These are phyloP conservation scores for Ophiostoma sp. DNA, from an alignment of 2,329 filamentous ascomycete genomes.

Conservation along the genomic window DNA sequence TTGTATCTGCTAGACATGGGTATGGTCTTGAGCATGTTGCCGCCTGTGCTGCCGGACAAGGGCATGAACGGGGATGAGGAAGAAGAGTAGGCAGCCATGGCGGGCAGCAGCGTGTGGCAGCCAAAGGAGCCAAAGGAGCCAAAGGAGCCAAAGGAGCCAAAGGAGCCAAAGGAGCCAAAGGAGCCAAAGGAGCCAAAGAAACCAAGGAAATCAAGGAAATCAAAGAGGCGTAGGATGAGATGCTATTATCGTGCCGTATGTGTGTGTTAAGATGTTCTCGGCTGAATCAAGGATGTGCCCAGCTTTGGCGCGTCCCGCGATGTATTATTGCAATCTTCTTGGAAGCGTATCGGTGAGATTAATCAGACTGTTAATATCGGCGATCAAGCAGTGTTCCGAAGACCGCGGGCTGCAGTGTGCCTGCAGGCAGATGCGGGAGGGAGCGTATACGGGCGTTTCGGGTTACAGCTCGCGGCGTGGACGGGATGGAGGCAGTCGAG, in stretches of 20 bases:
- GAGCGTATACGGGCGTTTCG: neutral
- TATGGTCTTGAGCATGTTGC: constrained; percentile 15
- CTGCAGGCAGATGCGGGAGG: neutral
- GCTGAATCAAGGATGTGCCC: constrained; percentile 23
- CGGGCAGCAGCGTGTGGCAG: constrained; percentile 3
- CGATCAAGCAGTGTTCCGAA: constrained; percentile 4
- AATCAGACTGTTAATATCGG: constrained; percentile 9
- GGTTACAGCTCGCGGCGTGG: neutral
- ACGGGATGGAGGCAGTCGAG: neutral
- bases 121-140: too few relatives aligned
- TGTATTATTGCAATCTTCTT: neutral
- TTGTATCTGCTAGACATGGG: constrained; percentile 28
- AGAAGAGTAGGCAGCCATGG: constrained; percentile 12
- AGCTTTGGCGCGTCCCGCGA: constrained; percentile 14
- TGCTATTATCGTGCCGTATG: constrained; percentile 7
- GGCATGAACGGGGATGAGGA: constrained; percentile 4
- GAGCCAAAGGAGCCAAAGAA: too few relatives aligned
- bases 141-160: too few relatives aligned
- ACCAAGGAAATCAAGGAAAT: too few relatives aligned
- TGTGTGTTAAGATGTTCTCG: constrained; percentile 7
- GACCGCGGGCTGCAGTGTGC: neutral
- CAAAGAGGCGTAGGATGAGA: neutral
- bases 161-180: too few relatives aligned
- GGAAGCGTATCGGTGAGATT: neutral
- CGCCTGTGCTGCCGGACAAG: constrained; percentile 14